Conservation (phyloP, 148 eudicot genomes). For the Silene uniflora region DNA sequence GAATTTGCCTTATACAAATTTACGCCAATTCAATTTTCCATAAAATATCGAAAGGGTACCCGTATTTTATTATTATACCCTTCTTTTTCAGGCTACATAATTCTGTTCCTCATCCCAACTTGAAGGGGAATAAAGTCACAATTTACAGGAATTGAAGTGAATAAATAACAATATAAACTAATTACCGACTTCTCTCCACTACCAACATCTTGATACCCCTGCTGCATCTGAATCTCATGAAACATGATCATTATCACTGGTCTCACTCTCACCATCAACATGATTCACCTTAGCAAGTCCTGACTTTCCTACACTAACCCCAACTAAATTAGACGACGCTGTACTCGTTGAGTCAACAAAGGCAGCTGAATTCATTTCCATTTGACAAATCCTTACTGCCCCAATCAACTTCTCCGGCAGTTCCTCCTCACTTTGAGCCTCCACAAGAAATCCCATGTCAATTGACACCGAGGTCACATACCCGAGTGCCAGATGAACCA, state of each 20-base stretch:
- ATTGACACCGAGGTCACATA: slow-evolving; percentile 68
- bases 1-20: too few relatives aligned
- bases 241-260: not conserved
- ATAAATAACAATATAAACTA: too few relatives aligned
- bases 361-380: slow-evolving; percentile 76
- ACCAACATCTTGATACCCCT: too few relatives aligned
- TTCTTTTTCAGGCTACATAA: too few relatives aligned
- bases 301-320: slow-evolving; percentile 18
- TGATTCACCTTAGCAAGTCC: slow-evolving; percentile 36
- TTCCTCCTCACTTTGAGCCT: slow-evolving; percentile 76
- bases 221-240: too few relatives aligned
- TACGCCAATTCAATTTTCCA: too few relatives aligned
- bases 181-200: too few relatives aligned
- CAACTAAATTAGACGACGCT: slow-evolving; percentile 9
- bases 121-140: too few relatives aligned
- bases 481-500: slow-evolving; percentile 73
- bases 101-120: too few relatives aligned
- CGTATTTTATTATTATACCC: too few relatives aligned
- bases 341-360: slow-evolving; percentile 64
- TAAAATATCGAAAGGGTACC: too few relatives aligned
- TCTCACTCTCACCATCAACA: slow-evolving; percentile 25
- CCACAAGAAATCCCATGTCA: slow-evolving; percentile 89
- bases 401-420: slow-evolving; percentile 77
- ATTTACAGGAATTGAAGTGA: too few relatives aligned
- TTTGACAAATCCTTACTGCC: slow-evolving; percentile 76